Percentiles rank a stretch among this genome's conserved stretches.
These are phyloP conservation scores for Pyrenula massariospora DNA, from an alignment of 495 filamentous ascomycete species.

Conservation along the genomic window DNA sequence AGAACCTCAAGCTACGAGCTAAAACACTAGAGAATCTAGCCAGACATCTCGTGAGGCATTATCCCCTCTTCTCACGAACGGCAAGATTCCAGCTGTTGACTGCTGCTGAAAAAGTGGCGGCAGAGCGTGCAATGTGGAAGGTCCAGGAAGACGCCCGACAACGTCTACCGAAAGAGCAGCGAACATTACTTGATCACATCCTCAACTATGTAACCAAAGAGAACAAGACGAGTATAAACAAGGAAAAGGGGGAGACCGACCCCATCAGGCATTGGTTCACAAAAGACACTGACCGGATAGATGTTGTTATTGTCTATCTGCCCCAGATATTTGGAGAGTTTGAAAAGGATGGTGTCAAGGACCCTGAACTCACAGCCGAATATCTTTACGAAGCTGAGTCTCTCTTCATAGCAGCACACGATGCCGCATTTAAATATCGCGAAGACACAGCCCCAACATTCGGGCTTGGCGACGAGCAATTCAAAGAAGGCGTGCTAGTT, in stretches of 20 bases:
- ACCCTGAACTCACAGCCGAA: constrained; percentile 32
- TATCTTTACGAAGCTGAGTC: constrained; percentile 67
- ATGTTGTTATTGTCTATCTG: constrained; percentile 59
- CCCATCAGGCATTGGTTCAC: constrained; percentile 72
- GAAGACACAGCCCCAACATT: constrained; percentile 53
- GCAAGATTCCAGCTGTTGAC: constrained; percentile 75
- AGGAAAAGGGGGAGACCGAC: constrained; percentile 53
- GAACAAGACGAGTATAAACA: constrained; percentile 49
- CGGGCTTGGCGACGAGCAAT: constrained; percentile 49
- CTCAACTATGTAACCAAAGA: constrained; percentile 58
- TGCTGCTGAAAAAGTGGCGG: constrained; percentile 80
- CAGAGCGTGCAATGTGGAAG: constrained; percentile 74
- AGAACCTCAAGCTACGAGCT: constrained; percentile 60
- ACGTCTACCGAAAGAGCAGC: constrained; percentile 30
- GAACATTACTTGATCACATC: constrained; percentile 52
- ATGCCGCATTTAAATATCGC: constrained; percentile 65
- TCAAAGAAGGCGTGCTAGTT: constrained; percentile 57
- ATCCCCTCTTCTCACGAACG: constrained; percentile 42
- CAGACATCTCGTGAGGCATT: constrained; percentile 44
- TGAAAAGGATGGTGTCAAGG: constrained; percentile 40
- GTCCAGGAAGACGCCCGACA: constrained; percentile 50
- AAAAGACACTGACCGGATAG: constrained; percentile 59
- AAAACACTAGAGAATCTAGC: constrained; percentile 63
- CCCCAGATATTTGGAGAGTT: constrained; percentile 49
- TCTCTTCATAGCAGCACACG: constrained; percentile 57